These are phyloP conservation scores for Sporothrix pallida DNA, from an alignment of 2,329 filamentous ascomycete genomes.

Conservation along the genomic window DNA sequence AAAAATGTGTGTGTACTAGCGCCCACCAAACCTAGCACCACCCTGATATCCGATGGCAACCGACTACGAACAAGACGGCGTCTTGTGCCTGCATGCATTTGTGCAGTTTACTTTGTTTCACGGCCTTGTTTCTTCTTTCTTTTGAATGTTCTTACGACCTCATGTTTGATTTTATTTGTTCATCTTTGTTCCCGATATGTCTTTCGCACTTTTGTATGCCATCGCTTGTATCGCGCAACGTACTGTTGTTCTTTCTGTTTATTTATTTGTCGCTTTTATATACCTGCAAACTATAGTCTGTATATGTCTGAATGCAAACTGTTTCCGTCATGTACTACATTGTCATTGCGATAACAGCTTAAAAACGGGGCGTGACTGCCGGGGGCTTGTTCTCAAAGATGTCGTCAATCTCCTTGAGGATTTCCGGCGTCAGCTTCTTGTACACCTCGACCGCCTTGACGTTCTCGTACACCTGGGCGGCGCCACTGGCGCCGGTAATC, in stretches of 20 bases:
- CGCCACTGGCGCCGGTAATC: slow-evolving; percentile 65
- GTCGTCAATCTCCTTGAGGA: slow-evolving; percentile 64
- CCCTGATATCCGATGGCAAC: background rate
- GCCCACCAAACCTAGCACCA: background rate
- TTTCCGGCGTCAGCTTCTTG: slow-evolving; percentile 63
- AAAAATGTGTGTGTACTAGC: background rate
- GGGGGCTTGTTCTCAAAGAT: slow-evolving; percentile 64
- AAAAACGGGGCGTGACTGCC: slow-evolving; percentile 47
- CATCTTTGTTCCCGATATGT: too few species aligned
- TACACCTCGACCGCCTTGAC: slow-evolving; percentile 58
- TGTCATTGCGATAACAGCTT: background rate
- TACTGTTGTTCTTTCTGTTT: background rate
- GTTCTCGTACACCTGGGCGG: slow-evolving; percentile 66
- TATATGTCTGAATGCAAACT: background rate
- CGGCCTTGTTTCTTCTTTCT: background rate
- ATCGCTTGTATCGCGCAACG: background rate
- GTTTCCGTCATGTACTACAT: background rate
- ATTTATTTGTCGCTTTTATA: background rate
- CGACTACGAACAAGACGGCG: background rate
- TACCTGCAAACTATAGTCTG: slow-evolving; percentile 17
- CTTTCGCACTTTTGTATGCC: too few species aligned
- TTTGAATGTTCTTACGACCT: background rate
- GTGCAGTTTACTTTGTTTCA: background rate
- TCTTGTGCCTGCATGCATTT: background rate
- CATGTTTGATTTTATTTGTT: background rate